phyloP scores from a whole-genome alignment of 805 yeast species.

The Wickerhamia fluorescens region DNA sequence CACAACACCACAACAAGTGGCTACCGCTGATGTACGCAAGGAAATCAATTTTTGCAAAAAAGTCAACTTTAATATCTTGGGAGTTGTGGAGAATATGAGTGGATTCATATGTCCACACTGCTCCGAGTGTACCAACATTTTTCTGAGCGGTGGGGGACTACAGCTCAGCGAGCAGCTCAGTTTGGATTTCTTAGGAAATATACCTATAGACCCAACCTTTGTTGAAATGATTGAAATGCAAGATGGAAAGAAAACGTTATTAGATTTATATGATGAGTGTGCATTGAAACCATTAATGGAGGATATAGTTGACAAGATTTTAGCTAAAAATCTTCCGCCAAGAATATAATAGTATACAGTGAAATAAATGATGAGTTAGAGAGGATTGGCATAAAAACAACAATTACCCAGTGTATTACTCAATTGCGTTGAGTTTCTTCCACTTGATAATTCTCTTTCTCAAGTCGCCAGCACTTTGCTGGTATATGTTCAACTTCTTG shows the following conservation, averaged over 20 bases:
- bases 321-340: constrained; percentile 23
- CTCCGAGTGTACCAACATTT: constrained; percentile 84
- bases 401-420: constrained; percentile 3
- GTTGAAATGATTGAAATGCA: constrained; percentile 79
- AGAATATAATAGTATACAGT: too few relatives aligned
- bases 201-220: constrained; percentile 92
- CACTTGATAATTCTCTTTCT: constrained; percentile 65
- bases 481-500: constrained; percentile 71
- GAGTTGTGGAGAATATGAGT: constrained; percentile 92
- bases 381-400: neutral
- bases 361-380: too few relatives aligned
- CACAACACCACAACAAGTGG: constrained; percentile 92
- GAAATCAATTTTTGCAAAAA: constrained; percentile 89
- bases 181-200: constrained; percentile 70
- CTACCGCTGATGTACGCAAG: constrained; percentile 89
- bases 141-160: constrained; percentile 89
- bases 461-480: constrained; percentile 80
- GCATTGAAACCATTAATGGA: constrained; percentile 32
- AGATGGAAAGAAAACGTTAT: constrained; percentile 19
- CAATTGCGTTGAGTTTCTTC: constrained; percentile 43
- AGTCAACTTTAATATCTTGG: constrained; percentile 72
- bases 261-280: constrained; percentile 28
- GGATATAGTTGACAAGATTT: constrained; percentile 27
- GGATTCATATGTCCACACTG: constrained; percentile 96
- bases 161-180: constrained; percentile 54